Conservation (phyloP, 2,329 filamentous ascomycete species). For the Cladophialophora carrionii region DNA sequence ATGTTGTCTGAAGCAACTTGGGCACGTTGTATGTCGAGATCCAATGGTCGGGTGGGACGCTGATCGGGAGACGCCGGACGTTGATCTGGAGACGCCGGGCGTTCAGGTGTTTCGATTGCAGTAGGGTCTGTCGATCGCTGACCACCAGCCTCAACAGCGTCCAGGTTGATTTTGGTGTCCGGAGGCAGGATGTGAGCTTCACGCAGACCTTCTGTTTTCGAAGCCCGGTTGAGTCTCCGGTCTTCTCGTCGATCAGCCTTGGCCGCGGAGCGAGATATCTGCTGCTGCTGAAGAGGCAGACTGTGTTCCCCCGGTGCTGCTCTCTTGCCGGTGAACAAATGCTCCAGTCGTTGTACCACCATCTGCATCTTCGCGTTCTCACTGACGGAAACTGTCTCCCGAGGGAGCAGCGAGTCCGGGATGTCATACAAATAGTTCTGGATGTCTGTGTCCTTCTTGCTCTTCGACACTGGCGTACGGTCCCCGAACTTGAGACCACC, state of each 20-base stretch:
- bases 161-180: slow-evolving; percentile 35
- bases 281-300: slow-evolving; percentile 60
- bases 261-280: slow-evolving; percentile 60
- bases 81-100: slow-evolving; percentile 62
- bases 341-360: slow-evolving; percentile 75
- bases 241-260: slow-evolving; percentile 42
- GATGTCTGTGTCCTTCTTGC: slow-evolving; percentile 60
- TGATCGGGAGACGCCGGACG: slow-evolving; percentile 66
- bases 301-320: slow-evolving; percentile 50
- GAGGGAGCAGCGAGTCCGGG: slow-evolving; percentile 68
- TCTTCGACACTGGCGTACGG: slow-evolving; percentile 26
- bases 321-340: slow-evolving; percentile 76
- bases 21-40: slow-evolving; percentile 76
- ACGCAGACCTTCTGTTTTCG: slow-evolving; percentile 44
- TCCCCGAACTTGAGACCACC: slow-evolving; percentile 11
- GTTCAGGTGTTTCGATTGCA: slow-evolving; percentile 17
- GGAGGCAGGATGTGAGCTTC: slow-evolving; percentile 50
- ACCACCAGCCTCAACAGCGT: slow-evolving; percentile 16
- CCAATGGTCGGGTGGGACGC: slow-evolving; percentile 73
- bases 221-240: slow-evolving; percentile 31
- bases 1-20: slow-evolving; percentile 78
- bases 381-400: slow-evolving; percentile 61
- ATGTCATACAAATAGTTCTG: slow-evolving; percentile 73
- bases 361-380: slow-evolving; percentile 76
- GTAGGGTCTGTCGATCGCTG: slow-evolving; percentile 13